phyloP scores from a whole-genome alignment of 192 early-diverging fungal genomes.

The Rhizophagus sp. region DNA sequence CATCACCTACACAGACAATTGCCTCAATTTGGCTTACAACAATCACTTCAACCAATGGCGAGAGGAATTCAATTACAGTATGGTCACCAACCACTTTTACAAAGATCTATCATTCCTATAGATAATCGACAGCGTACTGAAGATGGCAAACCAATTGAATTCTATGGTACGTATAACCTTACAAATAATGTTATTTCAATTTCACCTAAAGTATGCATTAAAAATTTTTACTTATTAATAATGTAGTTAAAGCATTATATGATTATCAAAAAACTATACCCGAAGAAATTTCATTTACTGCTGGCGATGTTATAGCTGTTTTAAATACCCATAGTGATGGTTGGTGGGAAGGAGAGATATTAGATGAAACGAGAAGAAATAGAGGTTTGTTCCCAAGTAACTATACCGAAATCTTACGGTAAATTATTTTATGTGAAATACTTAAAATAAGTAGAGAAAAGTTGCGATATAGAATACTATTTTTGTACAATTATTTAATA shows the following conservation, averaged over 20 bases:
- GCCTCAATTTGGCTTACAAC: neutral
- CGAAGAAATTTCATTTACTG: slow-evolving; percentile 51
- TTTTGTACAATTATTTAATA: no score
- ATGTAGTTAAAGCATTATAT: slow-evolving; percentile 42
- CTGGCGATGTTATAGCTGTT: slow-evolving; percentile 49
- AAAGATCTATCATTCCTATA: neutral
- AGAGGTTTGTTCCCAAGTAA: slow-evolving; percentile 47
- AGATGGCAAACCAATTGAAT: slow-evolving; percentile 42
- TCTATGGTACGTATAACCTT: slow-evolving; percentile 35
- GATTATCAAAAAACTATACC: slow-evolving; percentile 50
- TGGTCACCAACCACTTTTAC: neutral
- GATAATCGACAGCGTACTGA: slow-evolving; percentile 5
- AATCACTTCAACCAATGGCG: neutral
- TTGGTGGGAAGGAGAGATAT: slow-evolving; percentile 58
- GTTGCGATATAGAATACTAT: no score
- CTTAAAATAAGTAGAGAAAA: no score
- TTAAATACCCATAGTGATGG: slow-evolving; percentile 51
- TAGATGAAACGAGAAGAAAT: slow-evolving; percentile 32
- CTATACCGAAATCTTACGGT: slow-evolving; percentile 22
- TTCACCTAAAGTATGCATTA: neutral
- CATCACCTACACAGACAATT: neutral
- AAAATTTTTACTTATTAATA: slow-evolving; percentile 1
- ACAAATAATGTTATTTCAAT: neutral
- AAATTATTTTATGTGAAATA: neutral
- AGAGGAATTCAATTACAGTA: neutral